Base-by-base conservation (phyloP, 2,329 filamentous ascomycete species). In the Penicillium expansum region DNA sequence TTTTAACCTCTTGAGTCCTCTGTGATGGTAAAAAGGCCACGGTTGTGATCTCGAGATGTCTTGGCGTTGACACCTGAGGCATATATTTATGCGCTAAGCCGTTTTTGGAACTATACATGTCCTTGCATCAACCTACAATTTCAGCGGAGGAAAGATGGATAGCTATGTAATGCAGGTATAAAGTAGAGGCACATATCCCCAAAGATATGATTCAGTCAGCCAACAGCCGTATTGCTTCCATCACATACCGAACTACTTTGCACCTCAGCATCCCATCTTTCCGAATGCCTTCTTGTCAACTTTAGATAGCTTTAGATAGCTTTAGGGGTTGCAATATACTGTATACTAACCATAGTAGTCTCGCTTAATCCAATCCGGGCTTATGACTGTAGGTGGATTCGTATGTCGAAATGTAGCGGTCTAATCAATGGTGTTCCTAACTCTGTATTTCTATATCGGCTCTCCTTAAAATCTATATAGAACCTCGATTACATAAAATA, bases 21-120 rank as follows among this genome's bases (percentile, higher is more conserved):
- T 41, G 14, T 13, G 38, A 24, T 44, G 38, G 18, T 24, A 33
- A 52, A 55, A 55, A 55, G 52, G 47, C 52, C 52, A 55, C 52
- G 52, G 38, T 51, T 43, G 38, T 38, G 38, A 37, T 51, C 37
- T 55, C 18, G 14, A 18, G 20, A 41, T 55, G 32, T 51, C 47
- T 51, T 55, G 52, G 45, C 45, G 24, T 37, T 1, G 10, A 51
- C 30, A 44, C 52, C 52, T 55, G 9, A 51, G 52, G 52, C 38
- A 43, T 2, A 0, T 0, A 1, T 5, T 0, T 1, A 4, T 16
- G 2, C 8, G 13, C 52, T 55, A 55, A 41, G 6, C 52, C 10
- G 30, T 14, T 38, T 51, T 38, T 5, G 47, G 52, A 51, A 55
- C 45, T 55, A 55, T 55, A 55, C 11, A 30, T 32, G 20, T 41